Percentiles rank a stretch among this genome's conserved stretches.
These are phyloP conservation scores for Naegleria lovaniensis DNA, from an alignment of 208 protist genomes.

Conservation along the genomic window DNA sequence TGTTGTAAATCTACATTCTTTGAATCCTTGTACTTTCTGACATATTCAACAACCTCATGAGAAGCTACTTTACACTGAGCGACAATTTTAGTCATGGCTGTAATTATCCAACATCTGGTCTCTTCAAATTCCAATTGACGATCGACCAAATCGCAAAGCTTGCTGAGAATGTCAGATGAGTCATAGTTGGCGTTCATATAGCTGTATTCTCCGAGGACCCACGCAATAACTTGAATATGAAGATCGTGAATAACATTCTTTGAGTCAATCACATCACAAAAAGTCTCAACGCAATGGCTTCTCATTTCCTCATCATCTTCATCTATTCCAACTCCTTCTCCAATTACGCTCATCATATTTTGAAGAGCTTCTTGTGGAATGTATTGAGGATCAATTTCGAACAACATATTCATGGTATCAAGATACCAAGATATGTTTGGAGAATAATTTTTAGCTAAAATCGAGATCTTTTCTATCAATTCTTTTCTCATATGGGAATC, in stretches of 20 bases:
- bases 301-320: slow-evolving; percentile 60
- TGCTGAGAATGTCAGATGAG: slow-evolving; percentile 54
- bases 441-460: slow-evolving; percentile 69
- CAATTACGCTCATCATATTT: slow-evolving; percentile 81
- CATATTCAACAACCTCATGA: neutral
- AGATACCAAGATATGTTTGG: slow-evolving; percentile 63
- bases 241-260: slow-evolving; percentile 46
- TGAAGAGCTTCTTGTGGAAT: slow-evolving; percentile 61
- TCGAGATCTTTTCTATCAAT: slow-evolving; percentile 64
- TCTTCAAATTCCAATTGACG: slow-evolving; percentile 43
- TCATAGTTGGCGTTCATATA: slow-evolving; percentile 57
- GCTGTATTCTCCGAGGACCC: slow-evolving; percentile 86
- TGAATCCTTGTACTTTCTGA: slow-evolving; percentile 48
- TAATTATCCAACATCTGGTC: slow-evolving; percentile 60
- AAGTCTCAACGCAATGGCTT: slow-evolving; percentile 58
- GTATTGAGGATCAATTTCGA: slow-evolving; percentile 65
- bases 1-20: slow-evolving; percentile 61
- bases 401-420: slow-evolving; percentile 76
- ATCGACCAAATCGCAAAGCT: slow-evolving; percentile 62
- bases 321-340: slow-evolving; percentile 68
- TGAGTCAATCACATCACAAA: slow-evolving; percentile 60
- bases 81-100: slow-evolving; percentile 64
- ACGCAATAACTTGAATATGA: slow-evolving; percentile 65
- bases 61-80: slow-evolving; percentile 37
- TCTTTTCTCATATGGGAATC: slow-evolving; percentile 64